A percentile compares a stretch with the other conserved stretches of the same genome.
These are phyloP conservation scores for Botrytis porri DNA, from an alignment of 2,329 filamentous ascomycete genomes.

Conservation along the genomic window DNA sequence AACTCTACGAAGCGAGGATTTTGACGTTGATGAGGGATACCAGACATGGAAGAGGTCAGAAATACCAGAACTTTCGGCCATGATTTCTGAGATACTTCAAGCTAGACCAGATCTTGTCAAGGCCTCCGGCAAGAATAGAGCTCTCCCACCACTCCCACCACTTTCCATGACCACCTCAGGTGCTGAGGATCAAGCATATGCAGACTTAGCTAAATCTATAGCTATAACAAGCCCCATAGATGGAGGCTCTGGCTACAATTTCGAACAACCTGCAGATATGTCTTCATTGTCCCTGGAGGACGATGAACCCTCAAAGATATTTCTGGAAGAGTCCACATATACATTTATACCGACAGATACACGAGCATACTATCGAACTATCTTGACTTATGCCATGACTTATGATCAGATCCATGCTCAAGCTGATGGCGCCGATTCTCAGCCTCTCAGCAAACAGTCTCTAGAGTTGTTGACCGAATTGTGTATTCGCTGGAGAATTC, in stretches of 20 bases:
- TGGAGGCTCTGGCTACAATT: slow-evolving; percentile 40
- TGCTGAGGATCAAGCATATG: slow-evolving; percentile 45
- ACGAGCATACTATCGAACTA: slow-evolving; percentile 76
- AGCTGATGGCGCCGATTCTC: slow-evolving; percentile 42
- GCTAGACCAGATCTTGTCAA: slow-evolving; percentile 83
- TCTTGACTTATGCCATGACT: slow-evolving; percentile 72
- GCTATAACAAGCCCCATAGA: slow-evolving; percentile 44
- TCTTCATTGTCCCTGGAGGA: slow-evolving; percentile 35
- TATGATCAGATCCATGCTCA: slow-evolving; percentile 57
- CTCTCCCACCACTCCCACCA: slow-evolving; percentile 55
- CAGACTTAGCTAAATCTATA: slow-evolving; percentile 53
- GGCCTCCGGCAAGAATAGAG: slow-evolving; percentile 49
- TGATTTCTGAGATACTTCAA: slow-evolving; percentile 88
- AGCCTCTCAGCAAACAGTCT: slow-evolving; percentile 71
- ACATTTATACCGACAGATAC: slow-evolving; percentile 88
- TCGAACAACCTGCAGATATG: slow-evolving; percentile 41
- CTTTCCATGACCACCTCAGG: slow-evolving; percentile 28
- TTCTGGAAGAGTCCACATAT: slow-evolving; percentile 64
- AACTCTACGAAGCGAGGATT: slow-evolving; percentile 79
- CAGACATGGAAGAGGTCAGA: slow-evolving; percentile 91
- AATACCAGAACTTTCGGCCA: slow-evolving; percentile 78
- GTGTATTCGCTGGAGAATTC: slow-evolving; percentile 83
- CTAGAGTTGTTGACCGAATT: slow-evolving; percentile 82
- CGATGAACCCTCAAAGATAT: slow-evolving; percentile 30
- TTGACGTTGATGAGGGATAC: slow-evolving; percentile 85